Evolutionary conservation across 345 rosid species (phyloP).

Genomic region (Viola odorata): DNA sequence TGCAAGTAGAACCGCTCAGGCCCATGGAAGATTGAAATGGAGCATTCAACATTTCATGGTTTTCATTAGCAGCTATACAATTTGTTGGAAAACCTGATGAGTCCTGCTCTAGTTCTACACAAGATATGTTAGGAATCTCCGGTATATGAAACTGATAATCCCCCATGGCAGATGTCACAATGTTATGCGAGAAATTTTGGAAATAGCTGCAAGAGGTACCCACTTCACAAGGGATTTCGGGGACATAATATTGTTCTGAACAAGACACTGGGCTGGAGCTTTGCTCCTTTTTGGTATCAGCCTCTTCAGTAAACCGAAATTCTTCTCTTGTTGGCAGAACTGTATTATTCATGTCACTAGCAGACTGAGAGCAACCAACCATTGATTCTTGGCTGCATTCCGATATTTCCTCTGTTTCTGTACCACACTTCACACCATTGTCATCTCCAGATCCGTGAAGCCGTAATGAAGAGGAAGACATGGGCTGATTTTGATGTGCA

Average conservation of each 20-base stretch:
- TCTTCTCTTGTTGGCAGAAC: constrained; percentile 39
- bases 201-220: constrained; percentile 45
- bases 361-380: constrained; percentile 59
- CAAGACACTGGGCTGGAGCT: constrained; percentile 52
- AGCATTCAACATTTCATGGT: constrained; percentile 33
- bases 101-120: constrained; percentile 42
- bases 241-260: constrained; percentile 51
- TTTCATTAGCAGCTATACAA: constrained; percentile 34
- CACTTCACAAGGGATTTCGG: constrained; percentile 54
- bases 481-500: constrained; percentile 47
- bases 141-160: constrained; percentile 48
- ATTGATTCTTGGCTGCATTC: constrained; percentile 86
- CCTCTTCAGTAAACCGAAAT: constrained; percentile 41
- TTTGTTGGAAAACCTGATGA: constrained; percentile 43
- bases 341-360: constrained; percentile 44
- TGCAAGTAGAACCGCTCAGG: constrained; percentile 37
- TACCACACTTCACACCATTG: constrained; percentile 40
- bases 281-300: constrained; percentile 42
- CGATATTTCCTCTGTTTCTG: constrained; percentile 70
- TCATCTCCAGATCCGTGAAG: constrained; percentile 69
- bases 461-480: constrained; percentile 56
- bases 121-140: constrained; percentile 37
- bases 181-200: constrained; percentile 33
- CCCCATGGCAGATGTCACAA: constrained; percentile 28
- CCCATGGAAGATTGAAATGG: constrained; percentile 44